These are phyloP conservation scores for Arthroderma sp. DNA, from an alignment of 2,329 filamentous ascomycete species.

Conservation along the genomic window DNA sequence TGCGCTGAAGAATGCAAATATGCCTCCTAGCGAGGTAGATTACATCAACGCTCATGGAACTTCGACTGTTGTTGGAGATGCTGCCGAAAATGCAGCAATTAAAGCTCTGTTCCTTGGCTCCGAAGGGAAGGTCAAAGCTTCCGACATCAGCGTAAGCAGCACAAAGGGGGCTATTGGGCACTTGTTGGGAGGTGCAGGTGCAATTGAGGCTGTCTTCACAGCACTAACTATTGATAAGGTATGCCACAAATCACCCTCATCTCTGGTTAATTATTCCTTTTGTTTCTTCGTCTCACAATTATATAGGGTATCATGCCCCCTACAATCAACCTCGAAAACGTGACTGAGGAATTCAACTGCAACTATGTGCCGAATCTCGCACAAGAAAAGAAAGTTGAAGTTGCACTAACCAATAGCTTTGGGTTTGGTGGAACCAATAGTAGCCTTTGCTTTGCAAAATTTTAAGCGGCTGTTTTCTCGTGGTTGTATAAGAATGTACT, in stretches of 20 bases:
- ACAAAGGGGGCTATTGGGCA: slow-evolving; percentile 91
- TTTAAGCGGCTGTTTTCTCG: background rate
- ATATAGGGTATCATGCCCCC: slow-evolving; percentile 64
- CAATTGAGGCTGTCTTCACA: slow-evolving; percentile 77
- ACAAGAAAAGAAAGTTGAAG: slow-evolving; percentile 57
- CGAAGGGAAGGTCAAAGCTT: slow-evolving; percentile 50
- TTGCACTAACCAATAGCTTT: slow-evolving; percentile 88
- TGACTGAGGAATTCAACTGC: slow-evolving; percentile 57
- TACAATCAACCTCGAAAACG: slow-evolving; percentile 66
- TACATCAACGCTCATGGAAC: slow-evolving; percentile 97
- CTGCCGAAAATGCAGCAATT: slow-evolving; percentile 77
- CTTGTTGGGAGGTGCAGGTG: slow-evolving; percentile 79
- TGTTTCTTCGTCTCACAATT: slow-evolving; percentile 12
- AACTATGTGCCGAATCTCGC: slow-evolving; percentile 69
- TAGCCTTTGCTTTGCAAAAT: slow-evolving; percentile 57
- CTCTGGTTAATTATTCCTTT: background rate
- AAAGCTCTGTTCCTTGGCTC: slow-evolving; percentile 62
- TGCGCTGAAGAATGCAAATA: slow-evolving; percentile 59
- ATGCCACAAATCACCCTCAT: slow-evolving; percentile 12
- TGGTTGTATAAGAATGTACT: background rate
- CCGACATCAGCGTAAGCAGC: slow-evolving; percentile 70
- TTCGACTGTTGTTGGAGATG: slow-evolving; percentile 72
- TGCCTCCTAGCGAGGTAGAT: slow-evolving; percentile 60
- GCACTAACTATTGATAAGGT: slow-evolving; percentile 70
- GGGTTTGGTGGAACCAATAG: slow-evolving; percentile 97